These are phyloP conservation scores for Globisporangium cystogenes DNA, from an alignment of 352 stramenopile species.

Conservation along the genomic window DNA sequence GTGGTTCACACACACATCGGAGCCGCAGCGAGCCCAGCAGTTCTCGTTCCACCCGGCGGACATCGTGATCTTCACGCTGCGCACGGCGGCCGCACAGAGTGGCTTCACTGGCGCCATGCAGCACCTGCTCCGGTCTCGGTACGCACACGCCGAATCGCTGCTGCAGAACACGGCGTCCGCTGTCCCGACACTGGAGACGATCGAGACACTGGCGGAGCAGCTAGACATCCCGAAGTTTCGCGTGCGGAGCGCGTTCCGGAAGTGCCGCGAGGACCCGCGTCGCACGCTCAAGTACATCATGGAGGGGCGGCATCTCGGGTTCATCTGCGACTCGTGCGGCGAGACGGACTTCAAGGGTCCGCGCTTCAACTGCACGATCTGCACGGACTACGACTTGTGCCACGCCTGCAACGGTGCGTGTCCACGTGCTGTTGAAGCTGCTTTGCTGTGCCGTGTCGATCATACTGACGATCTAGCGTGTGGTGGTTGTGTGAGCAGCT, in stretches of 20 bases:
- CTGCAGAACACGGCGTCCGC: constrained; percentile 13
- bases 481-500: constrained; percentile 19
- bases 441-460: too few relatives aligned
- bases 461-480: neutral
- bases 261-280: constrained; percentile 63
- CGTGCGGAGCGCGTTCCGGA: constrained; percentile 73
- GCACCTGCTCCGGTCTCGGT: constrained; percentile 33
- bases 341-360: constrained; percentile 73
- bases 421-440: too few relatives aligned
- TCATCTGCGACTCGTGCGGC: constrained; percentile 79
- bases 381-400: constrained; percentile 78
- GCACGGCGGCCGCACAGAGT: constrained; percentile 10
- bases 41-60: constrained; percentile 38
- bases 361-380: constrained; percentile 70
- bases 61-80: constrained; percentile 53
- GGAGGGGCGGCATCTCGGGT: constrained; percentile 72
- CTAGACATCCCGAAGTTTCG: constrained; percentile 80
- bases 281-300: constrained; percentile 75
- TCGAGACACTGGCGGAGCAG: constrained; percentile 58
- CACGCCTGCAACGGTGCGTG: constrained; percentile 45
- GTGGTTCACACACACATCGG: constrained; percentile 17
- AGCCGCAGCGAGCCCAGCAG: constrained; percentile 10
- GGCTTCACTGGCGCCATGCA: constrained; percentile 22
- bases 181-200: constrained; percentile 42
- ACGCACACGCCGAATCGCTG: constrained; percentile 31